These are phyloP conservation scores for Pseudocercospora vitis DNA, from an alignment of 2,329 filamentous ascomycete genomes.

Conservation along the genomic window DNA sequence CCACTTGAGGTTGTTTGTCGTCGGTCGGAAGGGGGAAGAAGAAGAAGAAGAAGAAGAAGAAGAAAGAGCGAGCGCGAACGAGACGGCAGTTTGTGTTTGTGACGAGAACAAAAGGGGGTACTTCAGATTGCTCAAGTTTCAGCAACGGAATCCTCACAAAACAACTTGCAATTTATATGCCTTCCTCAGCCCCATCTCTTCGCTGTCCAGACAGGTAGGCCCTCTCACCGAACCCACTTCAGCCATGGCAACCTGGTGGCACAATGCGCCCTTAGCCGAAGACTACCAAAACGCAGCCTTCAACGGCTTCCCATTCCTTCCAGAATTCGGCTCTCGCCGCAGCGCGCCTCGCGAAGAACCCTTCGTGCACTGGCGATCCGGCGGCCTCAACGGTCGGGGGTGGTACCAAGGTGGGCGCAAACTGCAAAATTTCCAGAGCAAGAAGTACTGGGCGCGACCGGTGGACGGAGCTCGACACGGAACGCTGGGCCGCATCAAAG, in stretches of 20 bases:
- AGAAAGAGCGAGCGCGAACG: not conserved
- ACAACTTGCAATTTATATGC: too few relatives aligned
- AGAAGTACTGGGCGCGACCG: slow-evolving; percentile 48
- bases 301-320: slow-evolving; percentile 30
- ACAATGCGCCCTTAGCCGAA: slow-evolving; percentile 24
- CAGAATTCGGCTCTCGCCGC: slow-evolving; percentile 30
- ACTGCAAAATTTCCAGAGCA: slow-evolving; percentile 35
- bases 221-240: too few relatives aligned
- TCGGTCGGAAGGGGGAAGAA: too few relatives aligned
- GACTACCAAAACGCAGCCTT: slow-evolving; percentile 25
- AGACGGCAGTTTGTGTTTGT: not conserved
- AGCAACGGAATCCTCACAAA: not conserved
- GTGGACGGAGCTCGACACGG: slow-evolving; percentile 44
- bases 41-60: too few relatives aligned
- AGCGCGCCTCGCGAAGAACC: slow-evolving; percentile 31
- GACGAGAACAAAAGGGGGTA: slow-evolving; percentile 6
- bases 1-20: too few relatives aligned
- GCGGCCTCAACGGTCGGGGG: slow-evolving; percentile 13
- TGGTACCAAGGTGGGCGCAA: slow-evolving; percentile 32
- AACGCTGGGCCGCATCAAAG: slow-evolving; percentile 44
- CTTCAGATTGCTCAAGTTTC: slow-evolving; percentile 8
- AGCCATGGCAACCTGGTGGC: slow-evolving; percentile 25
- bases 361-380: slow-evolving; percentile 28
- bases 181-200: slow-evolving; percentile 2
- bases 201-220: too few relatives aligned